Conservation (phyloP, 83 land plant species). For the Larix sibirica region DNA sequence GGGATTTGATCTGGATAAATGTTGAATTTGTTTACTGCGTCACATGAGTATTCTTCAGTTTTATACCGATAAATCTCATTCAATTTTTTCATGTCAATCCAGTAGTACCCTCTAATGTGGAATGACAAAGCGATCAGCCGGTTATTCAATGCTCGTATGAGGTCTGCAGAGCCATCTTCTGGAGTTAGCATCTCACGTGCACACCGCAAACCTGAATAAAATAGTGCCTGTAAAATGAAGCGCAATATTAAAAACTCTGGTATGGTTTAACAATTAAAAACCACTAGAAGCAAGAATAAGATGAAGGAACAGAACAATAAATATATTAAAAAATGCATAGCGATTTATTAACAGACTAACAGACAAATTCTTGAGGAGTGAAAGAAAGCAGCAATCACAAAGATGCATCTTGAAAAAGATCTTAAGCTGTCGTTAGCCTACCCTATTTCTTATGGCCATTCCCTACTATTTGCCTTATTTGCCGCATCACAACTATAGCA, state of each 20-base stretch:
- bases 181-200: slow-evolving; percentile 76
- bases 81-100: slow-evolving; percentile 82
- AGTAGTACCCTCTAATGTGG: slow-evolving; percentile 83
- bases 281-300: background rate
- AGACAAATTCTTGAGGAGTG: background rate
- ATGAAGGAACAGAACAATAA: background rate
- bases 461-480: background rate
- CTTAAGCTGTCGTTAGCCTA: background rate
- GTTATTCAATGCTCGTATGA: slow-evolving; percentile 64
- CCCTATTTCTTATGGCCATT: background rate
- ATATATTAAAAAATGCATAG: background rate
- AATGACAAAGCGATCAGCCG: slow-evolving; percentile 79
- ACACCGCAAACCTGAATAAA: slow-evolving; percentile 68
- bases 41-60: slow-evolving; percentile 84
- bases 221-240: slow-evolving; percentile 51
- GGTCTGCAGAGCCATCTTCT: slow-evolving; percentile 73
- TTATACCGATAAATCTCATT: slow-evolving; percentile 84
- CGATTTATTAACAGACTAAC: background rate
- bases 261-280: background rate
- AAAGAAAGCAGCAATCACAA: background rate
- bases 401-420: background rate
- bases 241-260: background rate
- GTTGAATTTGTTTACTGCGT: slow-evolving; percentile 88
- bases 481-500: background rate
- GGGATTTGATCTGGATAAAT: slow-evolving; percentile 86